Conservation (phyloP, 768 basidiomycete genomes). For the Lactifluus subvellereus region DNA sequence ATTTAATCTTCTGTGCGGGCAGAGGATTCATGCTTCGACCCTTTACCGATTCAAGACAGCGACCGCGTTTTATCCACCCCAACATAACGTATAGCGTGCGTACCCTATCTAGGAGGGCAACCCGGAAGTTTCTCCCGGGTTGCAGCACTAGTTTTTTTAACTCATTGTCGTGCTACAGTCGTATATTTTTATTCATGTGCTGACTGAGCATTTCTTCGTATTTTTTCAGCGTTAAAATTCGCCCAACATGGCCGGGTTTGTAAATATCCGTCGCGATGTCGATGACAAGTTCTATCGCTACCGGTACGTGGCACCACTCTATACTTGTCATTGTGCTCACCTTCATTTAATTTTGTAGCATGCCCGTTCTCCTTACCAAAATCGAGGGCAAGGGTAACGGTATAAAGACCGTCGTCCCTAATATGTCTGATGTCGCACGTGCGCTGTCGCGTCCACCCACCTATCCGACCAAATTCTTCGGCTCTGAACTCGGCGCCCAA, state of each 20-base stretch:
- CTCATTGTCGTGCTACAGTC: slow-evolving; percentile 22
- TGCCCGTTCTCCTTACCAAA: slow-evolving; percentile 93
- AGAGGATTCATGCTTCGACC: slow-evolving; percentile 94
- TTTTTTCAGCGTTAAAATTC: slow-evolving; percentile 51
- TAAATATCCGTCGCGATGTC: slow-evolving; percentile 94
- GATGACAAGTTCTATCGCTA: slow-evolving; percentile 97
- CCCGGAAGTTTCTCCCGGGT: not conserved
- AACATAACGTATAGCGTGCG: slow-evolving; percentile 35
- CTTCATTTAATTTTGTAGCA: slow-evolving; percentile 42
- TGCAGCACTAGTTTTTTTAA: not conserved
- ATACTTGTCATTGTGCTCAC: not conserved
- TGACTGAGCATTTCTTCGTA: not conserved
- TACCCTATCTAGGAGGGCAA: slow-evolving; percentile 28
- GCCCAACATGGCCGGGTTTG: slow-evolving; percentile 85
- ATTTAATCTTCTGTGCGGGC: slow-evolving; percentile 57
- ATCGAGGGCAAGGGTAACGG: slow-evolving; percentile 99
- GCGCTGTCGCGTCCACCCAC: slow-evolving; percentile 92
- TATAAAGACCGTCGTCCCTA: slow-evolving; percentile 98
- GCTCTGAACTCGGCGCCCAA: slow-evolving; percentile 96
- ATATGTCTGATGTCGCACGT: slow-evolving; percentile 96
- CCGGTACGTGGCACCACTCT: slow-evolving; percentile 44
- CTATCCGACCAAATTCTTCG: slow-evolving; percentile 99
- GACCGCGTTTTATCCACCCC: slow-evolving; percentile 48
- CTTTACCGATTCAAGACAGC: slow-evolving; percentile 66
- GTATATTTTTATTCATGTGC: not conserved